Base-by-base conservation (phyloP, 768 basidiomycete species). In the Termitomyces sp. region DNA sequence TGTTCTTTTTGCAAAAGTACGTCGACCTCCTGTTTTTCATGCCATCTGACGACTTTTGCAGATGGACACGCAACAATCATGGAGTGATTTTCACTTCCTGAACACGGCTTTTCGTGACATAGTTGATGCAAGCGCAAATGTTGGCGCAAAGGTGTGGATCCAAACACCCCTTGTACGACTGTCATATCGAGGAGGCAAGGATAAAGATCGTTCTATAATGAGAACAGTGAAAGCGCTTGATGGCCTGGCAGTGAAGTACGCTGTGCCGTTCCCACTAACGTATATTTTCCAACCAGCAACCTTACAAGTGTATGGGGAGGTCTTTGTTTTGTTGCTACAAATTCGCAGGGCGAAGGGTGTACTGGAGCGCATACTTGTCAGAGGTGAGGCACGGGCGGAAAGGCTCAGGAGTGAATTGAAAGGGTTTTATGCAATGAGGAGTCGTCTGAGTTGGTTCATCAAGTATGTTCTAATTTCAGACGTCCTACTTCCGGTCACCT, bases 1-100 rank as follows among this genome's bases (percentile, higher is more conserved):
- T 65, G 69, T 82, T n/a, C 61, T 93, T 32, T 93, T 93, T 66
- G 79, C 80, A 34, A 87, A 89, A 78, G 91, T 90, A 61, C 40
- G 73, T 60, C 12, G 12, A 33, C 39, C 34, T 47, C 47, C 42
- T 32, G 20, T 32, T 22, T 26, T 26, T 20, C 20, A 14, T 6
- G 27, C 26, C 20, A 7, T 47, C 13, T 3, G 34, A 36, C 18
- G 45, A 50, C 18, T 44, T 44, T 4, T 49, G 5, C 54, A 93
- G 90, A 91, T 93, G 83, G 89, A 93, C 62, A 74, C 74, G n/a
- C 76, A 80, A 47, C 84, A 87, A 65, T 66, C 74, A 36, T 94
- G 91, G 91, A 79, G 72, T 46, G 92, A 93, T 66, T 91, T 91
- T 67, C 92, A 94, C 72, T 90, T 89, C 71, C 69, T 93, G 55